Conservation (phyloP, 2,329 filamentous ascomycete genomes). For the Verruconis gallopava region DNA sequence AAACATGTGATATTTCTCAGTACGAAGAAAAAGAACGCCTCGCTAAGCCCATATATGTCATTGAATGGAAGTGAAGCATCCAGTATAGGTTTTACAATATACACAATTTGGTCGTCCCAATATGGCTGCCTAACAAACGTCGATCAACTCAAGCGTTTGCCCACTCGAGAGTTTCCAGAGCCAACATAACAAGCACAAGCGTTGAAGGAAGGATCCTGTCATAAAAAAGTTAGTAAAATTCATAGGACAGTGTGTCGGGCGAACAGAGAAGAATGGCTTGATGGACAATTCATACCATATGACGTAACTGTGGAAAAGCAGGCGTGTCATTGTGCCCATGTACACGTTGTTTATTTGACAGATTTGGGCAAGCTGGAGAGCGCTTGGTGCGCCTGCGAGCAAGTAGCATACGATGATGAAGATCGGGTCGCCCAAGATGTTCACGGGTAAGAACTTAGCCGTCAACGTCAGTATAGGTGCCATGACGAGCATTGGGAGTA, state of each 20-base stretch:
- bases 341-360: slow-evolving; percentile 97
- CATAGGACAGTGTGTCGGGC: not conserved
- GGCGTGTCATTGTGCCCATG: slow-evolving; percentile 82
- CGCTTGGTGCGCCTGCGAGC: slow-evolving; percentile 83
- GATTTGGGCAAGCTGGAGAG: slow-evolving; percentile 90
- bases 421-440: slow-evolving; percentile 93
- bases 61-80: no score
- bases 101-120: no score
- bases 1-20: no score
- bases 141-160: no score
- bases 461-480: slow-evolving; percentile 74
- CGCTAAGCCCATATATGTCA: no score
- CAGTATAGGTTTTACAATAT: no score
- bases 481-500: slow-evolving; percentile 85
- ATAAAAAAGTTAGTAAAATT: slow-evolving; percentile 1
- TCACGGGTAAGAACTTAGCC: slow-evolving; percentile 83
- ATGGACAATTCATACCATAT: no score
- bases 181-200: slow-evolving; percentile 76
- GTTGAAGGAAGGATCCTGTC: slow-evolving; percentile 87
- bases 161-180: slow-evolving; percentile 88
- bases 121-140: no score
- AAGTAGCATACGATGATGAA: slow-evolving; percentile 97
- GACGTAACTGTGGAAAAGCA: slow-evolving; percentile 93
- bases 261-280: not conserved
- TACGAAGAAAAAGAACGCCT: no score